These are phyloP conservation scores for Diaporthe sp. DNA, from an alignment of 2,329 filamentous ascomycete genomes.

Conservation along the genomic window DNA sequence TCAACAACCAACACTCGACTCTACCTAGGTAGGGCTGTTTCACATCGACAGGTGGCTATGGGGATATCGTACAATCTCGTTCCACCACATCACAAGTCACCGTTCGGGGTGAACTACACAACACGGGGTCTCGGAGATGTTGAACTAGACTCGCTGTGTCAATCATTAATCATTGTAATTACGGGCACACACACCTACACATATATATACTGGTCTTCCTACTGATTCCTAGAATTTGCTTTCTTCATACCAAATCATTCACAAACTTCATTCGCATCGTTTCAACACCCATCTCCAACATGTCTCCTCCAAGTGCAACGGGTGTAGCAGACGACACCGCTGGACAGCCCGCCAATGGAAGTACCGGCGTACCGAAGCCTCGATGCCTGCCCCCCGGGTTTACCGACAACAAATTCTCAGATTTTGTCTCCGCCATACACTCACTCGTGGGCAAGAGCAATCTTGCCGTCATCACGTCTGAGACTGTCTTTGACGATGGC, in stretches of 20 bases:
- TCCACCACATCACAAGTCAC: not conserved
- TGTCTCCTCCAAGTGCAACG: slow-evolving; percentile 26
- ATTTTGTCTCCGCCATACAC: not conserved
- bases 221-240: not conserved
- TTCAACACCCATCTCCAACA: not conserved
- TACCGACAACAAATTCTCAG: not conserved
- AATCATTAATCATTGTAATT: not conserved
- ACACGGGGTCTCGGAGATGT: not conserved
- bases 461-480: not conserved
- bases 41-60: not conserved
- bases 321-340: slow-evolving; percentile 4
- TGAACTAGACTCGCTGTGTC: not conserved
- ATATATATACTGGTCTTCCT: not conserved
- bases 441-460: slow-evolving; percentile 17
- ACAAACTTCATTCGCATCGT: not conserved
- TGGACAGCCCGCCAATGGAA: not conserved
- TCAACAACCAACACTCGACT: not conserved
- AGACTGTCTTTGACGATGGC: slow-evolving; percentile 43
- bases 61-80: not conserved
- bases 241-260: not conserved
- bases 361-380: not conserved
- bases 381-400: slow-evolving; percentile 9
- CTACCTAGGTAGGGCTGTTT: slow-evolving; percentile 13
- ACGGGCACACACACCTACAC: not conserved
- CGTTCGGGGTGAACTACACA: not conserved